A percentile compares a stretch with the other conserved stretches of the same genome.
These are phyloP conservation scores for Porphyrellus cyaneotinctus DNA, from an alignment of 768 basidiomycete species.

Conservation along the genomic window DNA sequence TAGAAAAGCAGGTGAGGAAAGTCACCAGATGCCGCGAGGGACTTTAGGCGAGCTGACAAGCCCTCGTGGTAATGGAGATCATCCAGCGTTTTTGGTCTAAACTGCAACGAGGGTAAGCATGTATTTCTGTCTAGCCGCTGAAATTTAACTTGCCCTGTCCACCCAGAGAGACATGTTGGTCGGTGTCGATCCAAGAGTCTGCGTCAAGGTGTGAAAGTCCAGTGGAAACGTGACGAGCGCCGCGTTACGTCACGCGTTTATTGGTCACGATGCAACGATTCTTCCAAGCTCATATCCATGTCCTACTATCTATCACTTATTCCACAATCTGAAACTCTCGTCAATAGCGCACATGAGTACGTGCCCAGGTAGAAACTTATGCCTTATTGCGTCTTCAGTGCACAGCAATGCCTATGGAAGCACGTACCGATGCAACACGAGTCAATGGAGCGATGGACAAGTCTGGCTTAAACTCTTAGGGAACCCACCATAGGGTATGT, in stretches of 20 bases:
- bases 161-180: slow-evolving; percentile 64
- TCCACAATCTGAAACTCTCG: slow-evolving; percentile 16
- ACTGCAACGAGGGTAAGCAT: slow-evolving; percentile 41
- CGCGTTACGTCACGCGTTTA: slow-evolving; percentile 34
- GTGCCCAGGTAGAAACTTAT: slow-evolving; percentile 11
- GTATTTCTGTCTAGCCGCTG: background rate
- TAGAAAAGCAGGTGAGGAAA: slow-evolving; percentile 98
- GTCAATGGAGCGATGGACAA: slow-evolving; percentile 38
- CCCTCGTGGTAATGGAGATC: slow-evolving; percentile 84
- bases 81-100: slow-evolving; percentile 79
- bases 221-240: slow-evolving; percentile 1
- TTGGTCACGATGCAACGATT: too few species aligned
- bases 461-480: slow-evolving; percentile 20
- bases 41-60: slow-evolving; percentile 74
- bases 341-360: slow-evolving; percentile 22
- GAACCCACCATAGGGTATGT: background rate
- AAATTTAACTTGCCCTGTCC: slow-evolving; percentile 36
- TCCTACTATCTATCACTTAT: slow-evolving; percentile 16
- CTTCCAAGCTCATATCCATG: slow-evolving; percentile 24
- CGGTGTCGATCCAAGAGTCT: background rate
- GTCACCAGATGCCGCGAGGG: slow-evolving; percentile 84
- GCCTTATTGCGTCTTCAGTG: too few species aligned
- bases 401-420: background rate
- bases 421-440: slow-evolving; percentile 33
- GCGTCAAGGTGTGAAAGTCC: background rate